Percentiles rank a stretch among this genome's conserved stretches.
These are phyloP conservation scores for Spizellomyces sp. DNA, from an alignment of 192 early-diverging fungal species.

Conservation along the genomic window DNA sequence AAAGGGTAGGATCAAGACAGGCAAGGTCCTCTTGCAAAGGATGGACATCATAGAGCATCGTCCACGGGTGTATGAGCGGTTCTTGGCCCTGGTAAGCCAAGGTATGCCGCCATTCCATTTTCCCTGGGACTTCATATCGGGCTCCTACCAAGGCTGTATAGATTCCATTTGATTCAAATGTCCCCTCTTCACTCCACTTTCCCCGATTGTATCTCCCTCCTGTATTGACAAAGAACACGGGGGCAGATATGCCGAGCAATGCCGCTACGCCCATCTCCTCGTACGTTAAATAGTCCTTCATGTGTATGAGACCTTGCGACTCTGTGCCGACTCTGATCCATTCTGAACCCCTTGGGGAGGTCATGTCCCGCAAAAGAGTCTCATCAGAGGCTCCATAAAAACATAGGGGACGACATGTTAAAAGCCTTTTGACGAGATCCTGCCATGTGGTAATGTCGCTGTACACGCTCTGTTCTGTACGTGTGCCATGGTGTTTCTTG, in stretches of 20 bases:
- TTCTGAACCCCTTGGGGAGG: not conserved
- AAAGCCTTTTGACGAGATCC: slow-evolving; percentile 24
- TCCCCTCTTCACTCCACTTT: not conserved
- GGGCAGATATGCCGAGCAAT: slow-evolving; percentile 30
- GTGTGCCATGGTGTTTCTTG: slow-evolving; percentile 19
- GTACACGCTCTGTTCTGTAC: slow-evolving; percentile 26
- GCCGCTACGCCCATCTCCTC: slow-evolving; percentile 43
- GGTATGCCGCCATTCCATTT: slow-evolving; percentile 32
- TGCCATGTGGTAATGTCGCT: slow-evolving; percentile 1
- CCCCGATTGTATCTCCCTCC: slow-evolving; percentile 27
- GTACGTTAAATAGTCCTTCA: slow-evolving; percentile 39
- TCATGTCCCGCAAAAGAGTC: slow-evolving; percentile 24
- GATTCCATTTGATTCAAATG: slow-evolving; percentile 24
- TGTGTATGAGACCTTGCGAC: not conserved
- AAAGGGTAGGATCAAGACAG: too few species aligned
- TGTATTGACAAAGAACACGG: slow-evolving; percentile 38
- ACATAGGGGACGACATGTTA: slow-evolving; percentile 33
- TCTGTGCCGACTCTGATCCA: slow-evolving; percentile 22
- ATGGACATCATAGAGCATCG: not conserved
- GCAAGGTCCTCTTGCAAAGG: too few species aligned
- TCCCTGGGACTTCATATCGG: slow-evolving; percentile 30
- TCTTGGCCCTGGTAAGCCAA: not conserved
- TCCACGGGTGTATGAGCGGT: not conserved
- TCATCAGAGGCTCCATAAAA: slow-evolving; percentile 23
- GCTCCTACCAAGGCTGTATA: slow-evolving; percentile 37